phyloP scores from a whole-genome alignment of 192 early-diverging fungal genomes.

The Umbelopsis ramanniana region DNA sequence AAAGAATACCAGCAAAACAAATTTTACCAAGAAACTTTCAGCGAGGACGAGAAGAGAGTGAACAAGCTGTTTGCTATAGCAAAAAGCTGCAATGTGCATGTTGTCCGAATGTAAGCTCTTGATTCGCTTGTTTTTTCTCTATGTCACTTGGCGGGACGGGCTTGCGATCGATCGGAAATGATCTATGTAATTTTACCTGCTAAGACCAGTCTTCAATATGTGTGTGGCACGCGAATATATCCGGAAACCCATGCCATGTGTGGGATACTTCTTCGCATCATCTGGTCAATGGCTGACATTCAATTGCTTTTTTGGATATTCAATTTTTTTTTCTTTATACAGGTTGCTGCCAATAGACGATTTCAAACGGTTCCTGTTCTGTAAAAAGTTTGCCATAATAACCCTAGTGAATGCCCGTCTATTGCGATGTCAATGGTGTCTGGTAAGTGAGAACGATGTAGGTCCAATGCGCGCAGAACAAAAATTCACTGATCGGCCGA shows the following conservation, averaged over 20 bases:
- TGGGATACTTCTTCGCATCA: too few relatives aligned
- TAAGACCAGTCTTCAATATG: too few relatives aligned
- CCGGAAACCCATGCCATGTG: too few relatives aligned
- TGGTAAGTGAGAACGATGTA: slow-evolving; percentile 30
- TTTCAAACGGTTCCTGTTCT: slow-evolving; percentile 81
- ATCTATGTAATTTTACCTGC: too few relatives aligned
- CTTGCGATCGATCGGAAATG: too few relatives aligned
- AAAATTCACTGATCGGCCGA: background rate
- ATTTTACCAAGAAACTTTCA: slow-evolving; percentile 75
- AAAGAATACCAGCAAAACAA: slow-evolving; percentile 66
- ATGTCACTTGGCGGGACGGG: too few relatives aligned
- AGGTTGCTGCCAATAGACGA: slow-evolving; percentile 78
- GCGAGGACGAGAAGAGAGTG: slow-evolving; percentile 74
- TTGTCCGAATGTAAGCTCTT: slow-evolving; percentile 68
- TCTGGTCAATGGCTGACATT: too few relatives aligned
- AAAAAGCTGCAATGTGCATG: slow-evolving; percentile 66
- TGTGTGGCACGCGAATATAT: too few relatives aligned
- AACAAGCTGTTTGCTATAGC: slow-evolving; percentile 79
- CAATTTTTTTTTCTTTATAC: too few relatives aligned
- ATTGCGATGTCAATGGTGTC: slow-evolving; percentile 69
- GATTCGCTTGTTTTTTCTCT: too few relatives aligned
- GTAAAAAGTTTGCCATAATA: slow-evolving; percentile 75
- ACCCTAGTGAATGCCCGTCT: slow-evolving; percentile 76
- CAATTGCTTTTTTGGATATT: too few relatives aligned
- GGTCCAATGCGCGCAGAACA: background rate